A percentile compares a stretch with the other conserved stretches of the same genome.
These are phyloP conservation scores for Candida broadrunensis DNA, from an alignment of 805 yeast genomes.

Conservation along the genomic window DNA sequence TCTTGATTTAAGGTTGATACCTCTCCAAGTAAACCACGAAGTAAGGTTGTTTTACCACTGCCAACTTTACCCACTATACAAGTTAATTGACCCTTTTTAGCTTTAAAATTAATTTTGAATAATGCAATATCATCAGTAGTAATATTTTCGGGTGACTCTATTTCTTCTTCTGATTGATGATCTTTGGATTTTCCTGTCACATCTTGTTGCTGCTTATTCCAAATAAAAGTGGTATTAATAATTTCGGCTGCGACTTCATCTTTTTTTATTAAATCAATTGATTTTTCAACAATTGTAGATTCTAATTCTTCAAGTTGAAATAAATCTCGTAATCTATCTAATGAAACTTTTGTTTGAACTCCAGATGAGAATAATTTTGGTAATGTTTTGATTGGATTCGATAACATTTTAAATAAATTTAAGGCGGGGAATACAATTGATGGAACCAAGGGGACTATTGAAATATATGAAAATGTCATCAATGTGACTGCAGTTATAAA, in stretches of 20 bases:
- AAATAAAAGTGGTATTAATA: conserved; percentile 9
- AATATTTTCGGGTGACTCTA: conserved; percentile 37
- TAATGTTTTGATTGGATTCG: conserved; percentile 29
- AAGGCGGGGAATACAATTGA: conserved; percentile 36
- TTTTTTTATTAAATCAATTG: neutral
- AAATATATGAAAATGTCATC: conserved; percentile 18
- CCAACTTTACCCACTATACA: conserved; percentile 42
- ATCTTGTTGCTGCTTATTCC: too few species aligned
- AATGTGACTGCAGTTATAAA: conserved; percentile 30
- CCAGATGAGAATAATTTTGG: conserved; percentile 26
- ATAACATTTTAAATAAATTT: conserved; percentile 30
- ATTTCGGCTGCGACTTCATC: neutral
- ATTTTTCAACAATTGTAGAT: conserved; percentile 14
- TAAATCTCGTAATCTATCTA: conserved; percentile 28
- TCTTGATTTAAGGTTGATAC: conserved; percentile 17
- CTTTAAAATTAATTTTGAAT: conserved; percentile 25
- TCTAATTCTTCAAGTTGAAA: conserved; percentile 31
- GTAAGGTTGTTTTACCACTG: conserved; percentile 34
- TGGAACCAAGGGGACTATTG: conserved; percentile 28
- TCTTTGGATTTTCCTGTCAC: neutral
- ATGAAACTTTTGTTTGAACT: conserved; percentile 28
- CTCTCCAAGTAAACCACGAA: conserved; percentile 32
- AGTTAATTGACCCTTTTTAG: conserved; percentile 30
- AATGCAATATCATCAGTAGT: conserved; percentile 26
- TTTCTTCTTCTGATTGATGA: conserved; percentile 16